phyloP scores from a whole-genome alignment of 306 rosid species.

The Geum urbanum region DNA sequence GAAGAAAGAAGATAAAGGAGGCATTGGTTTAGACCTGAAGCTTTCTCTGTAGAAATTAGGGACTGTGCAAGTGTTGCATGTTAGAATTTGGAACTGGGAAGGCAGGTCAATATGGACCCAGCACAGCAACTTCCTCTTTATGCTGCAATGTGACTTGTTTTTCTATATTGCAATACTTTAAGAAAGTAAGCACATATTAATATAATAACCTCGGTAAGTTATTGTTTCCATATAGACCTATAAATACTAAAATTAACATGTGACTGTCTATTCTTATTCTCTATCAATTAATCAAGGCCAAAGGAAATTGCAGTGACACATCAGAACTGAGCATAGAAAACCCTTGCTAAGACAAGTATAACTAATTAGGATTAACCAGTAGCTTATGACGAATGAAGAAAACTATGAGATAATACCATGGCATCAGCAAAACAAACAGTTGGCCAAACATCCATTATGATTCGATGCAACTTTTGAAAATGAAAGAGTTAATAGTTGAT shows the following conservation, averaged over 20 bases:
- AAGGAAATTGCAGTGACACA: not conserved
- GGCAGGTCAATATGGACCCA: not conserved
- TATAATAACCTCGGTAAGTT: not conserved
- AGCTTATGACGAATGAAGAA: not conserved
- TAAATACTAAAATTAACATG: not conserved
- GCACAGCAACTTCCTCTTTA: not conserved
- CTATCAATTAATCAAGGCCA: not conserved
- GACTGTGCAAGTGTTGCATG: not conserved
- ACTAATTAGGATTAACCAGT: not conserved
- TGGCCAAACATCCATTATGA: not conserved
- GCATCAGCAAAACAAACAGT: not conserved
- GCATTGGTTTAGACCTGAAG: slow-evolving; percentile 47
- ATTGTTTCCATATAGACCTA: not conserved
- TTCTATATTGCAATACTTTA: not conserved
- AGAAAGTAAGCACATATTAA: not conserved
- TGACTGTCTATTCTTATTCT: not conserved
- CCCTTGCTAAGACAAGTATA: not conserved
- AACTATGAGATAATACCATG: not conserved
- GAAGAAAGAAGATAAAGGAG: slow-evolving; percentile 22
- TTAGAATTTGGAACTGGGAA: not conserved
- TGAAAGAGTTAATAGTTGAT: not conserved
- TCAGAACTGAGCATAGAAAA: not conserved
- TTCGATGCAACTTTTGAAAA: not conserved
- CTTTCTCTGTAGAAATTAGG: slow-evolving; percentile 53
- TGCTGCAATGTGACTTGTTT: slow-evolving; percentile 2